A percentile compares a stretch with the other conserved stretches of the same genome.
These are phyloP conservation scores for Verruconis gallopava DNA, from an alignment of 2,329 filamentous ascomycete species.

Conservation along the genomic window DNA sequence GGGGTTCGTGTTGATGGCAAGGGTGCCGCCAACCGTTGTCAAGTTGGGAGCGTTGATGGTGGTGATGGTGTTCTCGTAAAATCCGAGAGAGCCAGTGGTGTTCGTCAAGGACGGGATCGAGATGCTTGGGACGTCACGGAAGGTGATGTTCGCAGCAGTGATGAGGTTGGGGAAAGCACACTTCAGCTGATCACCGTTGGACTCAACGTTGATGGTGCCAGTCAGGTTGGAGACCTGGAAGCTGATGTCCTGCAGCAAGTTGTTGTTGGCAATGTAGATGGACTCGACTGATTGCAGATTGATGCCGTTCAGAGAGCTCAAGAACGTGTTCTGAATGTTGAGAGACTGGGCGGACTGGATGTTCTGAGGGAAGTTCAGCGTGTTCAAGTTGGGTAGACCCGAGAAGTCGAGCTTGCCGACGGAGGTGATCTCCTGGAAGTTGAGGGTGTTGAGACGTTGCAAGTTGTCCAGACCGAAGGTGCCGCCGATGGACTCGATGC, in stretches of 20 bases:
- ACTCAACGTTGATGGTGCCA: constrained; percentile 55
- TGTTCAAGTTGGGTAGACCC: constrained; percentile 53
- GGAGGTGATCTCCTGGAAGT: constrained; percentile 49
- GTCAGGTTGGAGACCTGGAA: constrained; percentile 69
- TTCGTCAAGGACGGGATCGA: constrained; percentile 56
- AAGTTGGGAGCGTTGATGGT: constrained; percentile 55
- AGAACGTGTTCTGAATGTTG: constrained; percentile 72
- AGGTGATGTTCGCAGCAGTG: constrained; percentile 67
- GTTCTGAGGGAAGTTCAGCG: constrained; percentile 47
- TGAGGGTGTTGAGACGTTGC: constrained; percentile 54
- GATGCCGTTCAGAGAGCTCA: constrained; percentile 67
- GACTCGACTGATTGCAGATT: constrained; percentile 58
- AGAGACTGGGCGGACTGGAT: constrained; percentile 57
- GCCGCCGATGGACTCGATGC: constrained; percentile 53
- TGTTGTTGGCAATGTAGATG: constrained; percentile 86
- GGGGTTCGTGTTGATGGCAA: constrained; percentile 45
- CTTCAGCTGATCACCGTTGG: constrained; percentile 63
- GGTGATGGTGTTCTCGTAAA: constrained; percentile 65
- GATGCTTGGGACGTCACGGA: constrained; percentile 67
- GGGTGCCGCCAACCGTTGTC: constrained; percentile 47
- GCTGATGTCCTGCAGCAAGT: constrained; percentile 59
- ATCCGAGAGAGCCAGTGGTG: constrained; percentile 68
- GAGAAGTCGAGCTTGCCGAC: constrained; percentile 59
- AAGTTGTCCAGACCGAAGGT: constrained; percentile 57
- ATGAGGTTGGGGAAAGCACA: constrained; percentile 67